Base-by-base conservation (phyloP, 2,329 filamentous ascomycete species). In the Pestalotiopsis sp. region DNA sequence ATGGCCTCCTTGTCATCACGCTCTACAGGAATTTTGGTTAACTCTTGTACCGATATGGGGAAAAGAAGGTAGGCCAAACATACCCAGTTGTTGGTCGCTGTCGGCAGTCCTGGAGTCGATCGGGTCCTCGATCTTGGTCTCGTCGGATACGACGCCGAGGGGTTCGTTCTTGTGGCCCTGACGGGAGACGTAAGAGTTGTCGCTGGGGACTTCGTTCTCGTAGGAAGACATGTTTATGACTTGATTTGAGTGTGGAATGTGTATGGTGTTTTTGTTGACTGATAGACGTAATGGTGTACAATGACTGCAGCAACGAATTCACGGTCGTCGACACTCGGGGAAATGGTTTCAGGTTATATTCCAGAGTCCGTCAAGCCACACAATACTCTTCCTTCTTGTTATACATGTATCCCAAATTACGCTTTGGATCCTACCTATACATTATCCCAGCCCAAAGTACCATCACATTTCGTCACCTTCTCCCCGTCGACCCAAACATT, bases 1-100 rank as follows among this genome's bases (percentile, higher is more conserved):
- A 81, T 81, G 1, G 78, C 80, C 1, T 81, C 78, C 24, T 68
- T 75, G 2, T 81, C 79, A 38, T 81, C 79, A 3, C 73, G 75
- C 4, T 68, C 80, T 81, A 7, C 30, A 38, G 20, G 17, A 17
- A 0, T 48, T 55, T 44, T 0, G 63, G 58, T 10, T 58, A 57
- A 14, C 38, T 24, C 4, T 2, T 1, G 24, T 13, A 57, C 11
- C 7, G 38, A 1, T 2, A 35, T 14, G 22, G 48, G n/a, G 44
- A 4, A n/a, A 26, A 58, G 40, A n/a, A 14, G 48, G 35, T 59
- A 13, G 26, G 39, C 14, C 22, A 26, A 17, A 70, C 74, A 52
- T 73, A 81, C 79, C 76, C 5, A 81, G 74, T 66, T 80, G 78
- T 68, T 71, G 71, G 59, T 80, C 79, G 0, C 74, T 73, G 64